Evolutionary conservation across 805 yeast species (phyloP).

Genomic region (Barnettozyma sp.): DNA sequence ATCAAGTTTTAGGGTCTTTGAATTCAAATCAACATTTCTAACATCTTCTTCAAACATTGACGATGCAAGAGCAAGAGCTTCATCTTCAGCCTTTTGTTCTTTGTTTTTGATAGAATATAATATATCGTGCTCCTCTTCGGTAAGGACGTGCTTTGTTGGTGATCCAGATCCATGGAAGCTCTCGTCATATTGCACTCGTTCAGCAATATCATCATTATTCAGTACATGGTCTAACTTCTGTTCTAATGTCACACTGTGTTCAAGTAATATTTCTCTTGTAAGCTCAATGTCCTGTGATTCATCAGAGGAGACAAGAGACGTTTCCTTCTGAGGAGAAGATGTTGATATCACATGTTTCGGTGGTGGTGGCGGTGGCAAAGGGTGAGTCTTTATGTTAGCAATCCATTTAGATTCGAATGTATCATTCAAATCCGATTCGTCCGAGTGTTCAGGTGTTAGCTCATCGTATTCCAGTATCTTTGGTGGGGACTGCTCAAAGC

Average conservation of each 20-base stretch:
- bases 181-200: constrained; percentile 22
- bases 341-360: constrained; percentile 26
- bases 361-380: constrained; percentile 33
- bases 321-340: constrained; percentile 22
- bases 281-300: constrained; percentile 23
- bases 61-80: constrained; percentile 25
- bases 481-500: constrained; percentile 34
- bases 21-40: constrained; percentile 25
- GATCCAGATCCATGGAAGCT: constrained; percentile 21
- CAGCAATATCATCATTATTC: constrained; percentile 20
- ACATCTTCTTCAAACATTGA: constrained; percentile 29
- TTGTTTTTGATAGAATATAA: constrained; percentile 19
- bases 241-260: constrained; percentile 30
- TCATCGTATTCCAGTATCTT: constrained; percentile 30
- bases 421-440: constrained; percentile 14
- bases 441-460: constrained; percentile 22
- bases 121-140: constrained; percentile 22
- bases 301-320: constrained; percentile 23
- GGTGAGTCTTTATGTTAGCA: constrained; percentile 20
- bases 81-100: constrained; percentile 22
- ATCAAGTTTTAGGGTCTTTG: constrained; percentile 20
- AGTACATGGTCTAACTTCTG: constrained; percentile 41
- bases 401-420: constrained; percentile 25
- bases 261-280: constrained; percentile 24
- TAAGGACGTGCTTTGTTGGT: constrained; percentile 15